Evolutionary conservation across 2,329 filamentous ascomycete genomes (phyloP).

Genomic region (Colletotrichum eleusines): DNA sequence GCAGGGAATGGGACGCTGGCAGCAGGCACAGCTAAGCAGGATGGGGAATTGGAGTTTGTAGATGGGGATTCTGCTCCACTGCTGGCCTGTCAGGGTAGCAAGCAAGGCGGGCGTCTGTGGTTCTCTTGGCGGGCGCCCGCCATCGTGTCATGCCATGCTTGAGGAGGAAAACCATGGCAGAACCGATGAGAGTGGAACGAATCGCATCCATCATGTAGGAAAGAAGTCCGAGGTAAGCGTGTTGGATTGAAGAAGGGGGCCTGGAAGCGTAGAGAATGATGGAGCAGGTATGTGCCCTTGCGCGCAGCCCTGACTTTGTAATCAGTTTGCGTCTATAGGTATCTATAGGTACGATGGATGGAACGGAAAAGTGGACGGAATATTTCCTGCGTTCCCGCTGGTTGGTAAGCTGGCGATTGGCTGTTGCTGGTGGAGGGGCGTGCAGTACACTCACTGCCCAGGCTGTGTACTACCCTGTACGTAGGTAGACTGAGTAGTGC

Average conservation of each 20-base stretch:
- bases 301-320: too few relatives aligned
- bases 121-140: conserved; percentile 18
- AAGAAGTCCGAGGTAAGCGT: conserved; percentile 2
- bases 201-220: background rate
- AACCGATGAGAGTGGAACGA: conserved; percentile 18
- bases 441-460: too few relatives aligned
- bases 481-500: background rate
- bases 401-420: background rate
- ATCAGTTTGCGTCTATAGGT: background rate
- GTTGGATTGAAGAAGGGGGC: conserved; percentile 1
- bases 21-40: conserved; percentile 5
- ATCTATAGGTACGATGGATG: background rate
- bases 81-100: conserved; percentile 17
- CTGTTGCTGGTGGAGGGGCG: background rate
- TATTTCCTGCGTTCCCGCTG: background rate
- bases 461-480: too few relatives aligned
- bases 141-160: conserved; percentile 5
- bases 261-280: background rate
- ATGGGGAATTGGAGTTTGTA: conserved; percentile 18
- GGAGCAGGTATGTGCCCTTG: too few relatives aligned
- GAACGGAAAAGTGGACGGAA: background rate
- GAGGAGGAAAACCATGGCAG: conserved; percentile 22
- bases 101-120: conserved; percentile 20
- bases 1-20: conserved; percentile 17
- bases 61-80: conserved; percentile 20